These are phyloP conservation scores for Colletotrichum shisoi DNA, from an alignment of 2,329 filamentous ascomycete species.

Conservation along the genomic window DNA sequence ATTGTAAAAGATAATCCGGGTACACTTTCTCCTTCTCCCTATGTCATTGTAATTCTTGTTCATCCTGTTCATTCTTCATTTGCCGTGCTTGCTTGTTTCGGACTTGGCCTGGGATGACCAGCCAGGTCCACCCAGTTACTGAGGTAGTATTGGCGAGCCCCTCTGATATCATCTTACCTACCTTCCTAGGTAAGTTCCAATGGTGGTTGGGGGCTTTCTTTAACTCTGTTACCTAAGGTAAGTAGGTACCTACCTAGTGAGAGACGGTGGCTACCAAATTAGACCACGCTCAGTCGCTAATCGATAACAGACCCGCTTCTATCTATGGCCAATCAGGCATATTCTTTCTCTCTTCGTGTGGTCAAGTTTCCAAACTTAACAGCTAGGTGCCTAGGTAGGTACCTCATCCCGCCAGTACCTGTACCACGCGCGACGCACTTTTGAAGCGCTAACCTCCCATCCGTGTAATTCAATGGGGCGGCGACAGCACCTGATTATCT, in stretches of 20 bases:
- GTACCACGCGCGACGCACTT: not conserved
- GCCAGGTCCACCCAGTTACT: not conserved
- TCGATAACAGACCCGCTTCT: not conserved
- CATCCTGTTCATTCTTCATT: not conserved
- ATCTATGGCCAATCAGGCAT: not conserved
- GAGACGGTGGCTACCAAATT: not conserved
- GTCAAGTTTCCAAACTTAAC: too few species aligned
- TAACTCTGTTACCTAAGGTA: not conserved
- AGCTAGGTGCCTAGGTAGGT: not conserved
- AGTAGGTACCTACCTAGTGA: not conserved
- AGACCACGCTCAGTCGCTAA: not conserved
- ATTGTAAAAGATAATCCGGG: too few species aligned
- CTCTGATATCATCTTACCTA: not conserved
- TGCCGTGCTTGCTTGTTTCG: not conserved
- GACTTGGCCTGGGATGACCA: not conserved
- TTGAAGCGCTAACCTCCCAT: slow-evolving; percentile 5
- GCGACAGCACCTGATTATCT: slow-evolving; percentile 5
- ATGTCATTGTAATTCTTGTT: too few species aligned
- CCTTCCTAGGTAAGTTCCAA: not conserved
- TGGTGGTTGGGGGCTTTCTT: not conserved
- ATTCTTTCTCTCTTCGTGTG: too few species aligned
- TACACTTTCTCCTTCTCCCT: too few species aligned
- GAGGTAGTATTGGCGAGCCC: not conserved
- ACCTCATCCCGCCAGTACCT: not conserved
- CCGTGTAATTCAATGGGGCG: not conserved